Evolutionary conservation across 73 alveolate species (phyloP).

Genomic region (Tetrahymena elliotti): DNA sequence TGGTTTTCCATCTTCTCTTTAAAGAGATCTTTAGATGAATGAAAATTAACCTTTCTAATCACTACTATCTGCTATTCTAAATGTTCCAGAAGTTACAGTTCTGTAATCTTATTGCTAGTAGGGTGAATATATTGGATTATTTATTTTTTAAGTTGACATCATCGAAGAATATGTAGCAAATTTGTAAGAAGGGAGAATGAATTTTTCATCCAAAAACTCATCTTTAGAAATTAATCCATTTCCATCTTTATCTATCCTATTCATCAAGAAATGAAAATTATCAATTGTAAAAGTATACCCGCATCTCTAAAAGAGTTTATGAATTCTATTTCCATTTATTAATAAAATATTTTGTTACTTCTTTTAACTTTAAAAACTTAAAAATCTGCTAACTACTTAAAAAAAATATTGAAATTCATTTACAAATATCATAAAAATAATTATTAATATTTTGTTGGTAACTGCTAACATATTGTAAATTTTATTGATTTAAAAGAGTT

Average conservation of each 20-base stretch:
- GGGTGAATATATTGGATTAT: not conserved
- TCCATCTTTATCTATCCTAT: not conserved
- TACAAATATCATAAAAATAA: no score
- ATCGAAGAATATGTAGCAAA: not conserved
- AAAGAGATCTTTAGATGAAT: not conserved
- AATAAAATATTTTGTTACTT: not conserved
- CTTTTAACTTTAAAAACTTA: no score
- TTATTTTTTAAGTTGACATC: not conserved
- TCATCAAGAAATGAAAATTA: not conserved
- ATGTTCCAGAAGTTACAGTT: not conserved
- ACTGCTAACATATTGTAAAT: no score
- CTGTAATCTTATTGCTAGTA: not conserved
- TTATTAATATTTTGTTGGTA: no score
- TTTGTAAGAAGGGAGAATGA: not conserved
- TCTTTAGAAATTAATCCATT: not conserved
- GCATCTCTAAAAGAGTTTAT: not conserved
- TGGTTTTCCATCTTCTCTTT: not conserved
- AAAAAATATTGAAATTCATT: no score
- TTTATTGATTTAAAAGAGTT: no score
- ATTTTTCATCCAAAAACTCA: not conserved
- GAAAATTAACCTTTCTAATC: not conserved
- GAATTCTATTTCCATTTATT: not conserved
- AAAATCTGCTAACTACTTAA: no score
- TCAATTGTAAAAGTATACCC: not conserved
- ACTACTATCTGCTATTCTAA: not conserved